These are phyloP conservation scores for Pharus latifolius DNA, from an alignment of 176 grass and related monocot species.

Conservation along the genomic window DNA sequence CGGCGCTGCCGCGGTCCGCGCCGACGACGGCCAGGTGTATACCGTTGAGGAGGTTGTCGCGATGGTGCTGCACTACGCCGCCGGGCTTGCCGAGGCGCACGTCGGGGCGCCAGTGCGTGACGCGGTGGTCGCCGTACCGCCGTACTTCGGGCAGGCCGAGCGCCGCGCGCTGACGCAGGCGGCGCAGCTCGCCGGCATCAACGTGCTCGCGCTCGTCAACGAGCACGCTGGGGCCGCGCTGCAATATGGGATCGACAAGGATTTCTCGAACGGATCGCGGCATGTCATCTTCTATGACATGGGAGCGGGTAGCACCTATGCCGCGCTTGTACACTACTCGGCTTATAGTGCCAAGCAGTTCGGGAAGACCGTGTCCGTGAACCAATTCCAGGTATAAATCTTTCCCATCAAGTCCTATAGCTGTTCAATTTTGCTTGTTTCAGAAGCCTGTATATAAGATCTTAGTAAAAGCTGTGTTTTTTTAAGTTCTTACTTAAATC, in stretches of 20 bases:
- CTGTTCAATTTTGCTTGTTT: neutral
- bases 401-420: neutral
- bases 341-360: conserved; percentile 79
- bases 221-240: conserved; percentile 94
- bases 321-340: conserved; percentile 84
- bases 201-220: conserved; percentile 81
- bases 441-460: neutral
- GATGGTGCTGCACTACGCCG: conserved; percentile 74
- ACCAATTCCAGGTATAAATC: conserved; percentile 76
- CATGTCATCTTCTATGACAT: conserved; percentile 96
- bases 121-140: conserved; percentile 76
- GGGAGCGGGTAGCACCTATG: conserved; percentile 90
- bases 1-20: conserved; percentile 48
- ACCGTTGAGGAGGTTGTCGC: conserved; percentile 75
- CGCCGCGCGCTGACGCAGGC: conserved; percentile 72
- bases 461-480: neutral
- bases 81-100: conserved; percentile 60
- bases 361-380: conserved; percentile 67
- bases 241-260: conserved; percentile 98
- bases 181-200: conserved; percentile 77
- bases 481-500: neutral
- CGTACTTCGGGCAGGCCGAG: conserved; percentile 83
- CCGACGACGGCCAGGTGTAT: conserved; percentile 73
- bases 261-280: conserved; percentile 74
- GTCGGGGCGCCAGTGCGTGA: conserved; percentile 66